A percentile compares a stretch with the other conserved stretches of the same genome.
These are phyloP conservation scores for Diplodia sapinea DNA, from an alignment of 2,329 filamentous ascomycete genomes.

Conservation along the genomic window DNA sequence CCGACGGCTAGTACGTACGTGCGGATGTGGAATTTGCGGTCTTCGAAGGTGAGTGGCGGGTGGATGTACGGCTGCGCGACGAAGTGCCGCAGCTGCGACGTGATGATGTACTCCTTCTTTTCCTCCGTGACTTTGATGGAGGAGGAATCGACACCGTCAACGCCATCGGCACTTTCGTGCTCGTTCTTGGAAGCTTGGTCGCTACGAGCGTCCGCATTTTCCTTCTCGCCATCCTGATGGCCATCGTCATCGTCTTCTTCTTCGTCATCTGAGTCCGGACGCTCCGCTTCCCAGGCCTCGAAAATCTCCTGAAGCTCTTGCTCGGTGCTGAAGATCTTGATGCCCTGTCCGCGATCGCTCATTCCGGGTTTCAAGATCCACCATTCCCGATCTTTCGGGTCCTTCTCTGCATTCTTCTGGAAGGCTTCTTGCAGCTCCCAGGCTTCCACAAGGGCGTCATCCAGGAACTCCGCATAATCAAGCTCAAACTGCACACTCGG, in stretches of 20 bases:
- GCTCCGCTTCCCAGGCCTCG: constrained; percentile 82
- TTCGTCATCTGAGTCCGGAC: constrained; percentile 64
- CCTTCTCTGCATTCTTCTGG: constrained; percentile 65
- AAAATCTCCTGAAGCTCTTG: constrained; percentile 86
- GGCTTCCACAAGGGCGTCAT: constrained; percentile 88
- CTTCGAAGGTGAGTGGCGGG: constrained; percentile 74
- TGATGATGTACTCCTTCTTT: constrained; percentile 66
- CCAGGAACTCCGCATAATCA: constrained; percentile 95
- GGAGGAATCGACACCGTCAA: constrained; percentile 1
- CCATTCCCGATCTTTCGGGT: constrained; percentile 68
- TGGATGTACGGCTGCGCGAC: constrained; percentile 95
- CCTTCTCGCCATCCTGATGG: constrained; percentile 36
- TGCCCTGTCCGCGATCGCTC: constrained; percentile 95
- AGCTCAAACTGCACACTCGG: constrained; percentile 86
- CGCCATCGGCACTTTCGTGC: constrained; percentile 38
- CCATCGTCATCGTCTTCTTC: constrained; percentile 47
- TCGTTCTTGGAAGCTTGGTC: constrained; percentile 40
- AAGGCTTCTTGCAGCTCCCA: constrained; percentile 85
- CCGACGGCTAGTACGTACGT: constrained; percentile 87
- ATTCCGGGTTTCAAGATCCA: constrained; percentile 99
- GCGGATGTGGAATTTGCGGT: constrained; percentile 91
- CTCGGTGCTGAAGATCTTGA: constrained; percentile 84
- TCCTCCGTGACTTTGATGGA: constrained; percentile 36
- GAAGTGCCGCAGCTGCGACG: constrained; percentile 93
- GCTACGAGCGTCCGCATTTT: constrained; percentile 44